These are phyloP conservation scores for Alectoria sarmentosa DNA, from an alignment of 495 filamentous ascomycete species.

Conservation along the genomic window DNA sequence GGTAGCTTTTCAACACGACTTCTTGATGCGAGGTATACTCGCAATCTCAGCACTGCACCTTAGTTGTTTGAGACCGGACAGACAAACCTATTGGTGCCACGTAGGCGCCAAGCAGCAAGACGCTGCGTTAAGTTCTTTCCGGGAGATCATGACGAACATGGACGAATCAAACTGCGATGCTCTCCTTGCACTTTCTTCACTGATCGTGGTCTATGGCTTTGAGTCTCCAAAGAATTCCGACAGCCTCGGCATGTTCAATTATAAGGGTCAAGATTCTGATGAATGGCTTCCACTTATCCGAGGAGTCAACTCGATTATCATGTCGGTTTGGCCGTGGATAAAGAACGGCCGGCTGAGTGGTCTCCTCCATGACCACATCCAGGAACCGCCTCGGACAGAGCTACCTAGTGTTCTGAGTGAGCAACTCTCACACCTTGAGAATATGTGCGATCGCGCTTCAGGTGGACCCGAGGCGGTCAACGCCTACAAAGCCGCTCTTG, in stretches of 20 bases:
- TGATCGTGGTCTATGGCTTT: slow-evolving; percentile 42
- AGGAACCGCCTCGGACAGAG: slow-evolving; percentile 31
- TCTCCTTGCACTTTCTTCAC: slow-evolving; percentile 39
- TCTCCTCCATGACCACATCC: slow-evolving; percentile 34
- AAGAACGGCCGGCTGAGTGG: slow-evolving; percentile 32
- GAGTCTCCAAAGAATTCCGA: slow-evolving; percentile 36
- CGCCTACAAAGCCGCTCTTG: slow-evolving; percentile 33
- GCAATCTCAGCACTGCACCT: slow-evolving; percentile 41
- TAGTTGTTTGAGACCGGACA: slow-evolving; percentile 32
- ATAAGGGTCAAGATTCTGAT: slow-evolving; percentile 35
- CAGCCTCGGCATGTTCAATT: slow-evolving; percentile 29
- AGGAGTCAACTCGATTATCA: slow-evolving; percentile 35
- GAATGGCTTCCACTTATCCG: slow-evolving; percentile 39
- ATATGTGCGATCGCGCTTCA: slow-evolving; percentile 30
- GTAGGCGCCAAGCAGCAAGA: slow-evolving; percentile 39
- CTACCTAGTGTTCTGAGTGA: slow-evolving; percentile 30
- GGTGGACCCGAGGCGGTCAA: slow-evolving; percentile 32
- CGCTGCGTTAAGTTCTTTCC: slow-evolving; percentile 35
- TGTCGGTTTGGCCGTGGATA: slow-evolving; percentile 29
- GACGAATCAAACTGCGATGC: slow-evolving; percentile 38
- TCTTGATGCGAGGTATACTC: slow-evolving; percentile 41
- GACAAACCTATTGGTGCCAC: slow-evolving; percentile 23
- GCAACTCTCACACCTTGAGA: slow-evolving; percentile 35
- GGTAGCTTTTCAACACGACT: slow-evolving; percentile 38
- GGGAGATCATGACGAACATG: slow-evolving; percentile 28